phyloP scores from a whole-genome alignment of 139 green algal genomes.

The Chlorella sorokiniana region DNA sequence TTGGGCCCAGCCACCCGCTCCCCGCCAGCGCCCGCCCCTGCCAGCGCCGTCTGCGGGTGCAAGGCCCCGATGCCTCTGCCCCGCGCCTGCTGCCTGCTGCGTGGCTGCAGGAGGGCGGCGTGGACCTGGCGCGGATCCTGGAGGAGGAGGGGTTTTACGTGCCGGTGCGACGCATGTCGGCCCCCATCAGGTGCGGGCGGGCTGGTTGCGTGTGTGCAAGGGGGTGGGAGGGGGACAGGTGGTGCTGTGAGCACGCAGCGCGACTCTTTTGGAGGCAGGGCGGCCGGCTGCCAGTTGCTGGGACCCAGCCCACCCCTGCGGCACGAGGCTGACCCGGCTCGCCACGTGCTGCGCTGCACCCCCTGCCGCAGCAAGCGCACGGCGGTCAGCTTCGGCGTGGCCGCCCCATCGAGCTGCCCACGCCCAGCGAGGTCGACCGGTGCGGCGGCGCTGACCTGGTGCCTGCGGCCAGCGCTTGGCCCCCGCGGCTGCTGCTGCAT shows the following conservation, averaged over 20 bases:
- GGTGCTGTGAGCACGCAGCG: not conserved
- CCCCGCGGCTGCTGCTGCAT: constrained; percentile 8
- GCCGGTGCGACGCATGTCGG: constrained; percentile 49
- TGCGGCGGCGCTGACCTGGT: not conserved
- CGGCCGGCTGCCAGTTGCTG: too few relatives aligned
- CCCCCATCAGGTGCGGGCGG: constrained; percentile 32
- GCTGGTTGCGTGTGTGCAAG: not conserved
- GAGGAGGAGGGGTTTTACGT: constrained; percentile 83
- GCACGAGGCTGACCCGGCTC: not conserved
- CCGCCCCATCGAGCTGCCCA: constrained; percentile 83
- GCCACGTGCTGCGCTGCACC: not conserved
- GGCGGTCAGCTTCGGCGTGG: constrained; percentile 55
- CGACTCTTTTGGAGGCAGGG: not conserved
- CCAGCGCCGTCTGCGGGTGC: not conserved
- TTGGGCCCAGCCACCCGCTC: not conserved
- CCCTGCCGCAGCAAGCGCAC: constrained; percentile 15
- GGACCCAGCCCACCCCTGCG: too few relatives aligned
- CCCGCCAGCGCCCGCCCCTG: not conserved
- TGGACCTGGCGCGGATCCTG: constrained; percentile 74
- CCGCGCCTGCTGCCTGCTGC: not conserved
- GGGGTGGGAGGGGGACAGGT: not conserved
- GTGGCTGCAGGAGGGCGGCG: constrained; percentile 60
- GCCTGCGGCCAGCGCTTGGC: constrained; percentile 28
- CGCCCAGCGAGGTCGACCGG: constrained; percentile 48
- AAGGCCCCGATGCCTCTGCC: not conserved